Evolutionary conservation across 2,329 filamentous ascomycete species (phyloP).

Genomic region (Exophiala aquamarina): DNA sequence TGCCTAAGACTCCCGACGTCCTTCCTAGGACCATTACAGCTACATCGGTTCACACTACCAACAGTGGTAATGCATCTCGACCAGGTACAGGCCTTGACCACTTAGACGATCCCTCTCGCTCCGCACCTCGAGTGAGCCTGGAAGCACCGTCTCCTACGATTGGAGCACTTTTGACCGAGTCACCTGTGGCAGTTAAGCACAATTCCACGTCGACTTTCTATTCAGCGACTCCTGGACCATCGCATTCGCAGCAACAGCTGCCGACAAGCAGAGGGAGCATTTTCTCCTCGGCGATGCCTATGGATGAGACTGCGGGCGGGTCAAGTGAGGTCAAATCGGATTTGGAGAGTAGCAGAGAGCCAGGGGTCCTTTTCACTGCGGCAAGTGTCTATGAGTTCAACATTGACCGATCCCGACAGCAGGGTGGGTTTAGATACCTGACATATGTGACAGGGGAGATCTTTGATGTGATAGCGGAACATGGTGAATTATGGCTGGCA

Average conservation of each 20-base stretch:
- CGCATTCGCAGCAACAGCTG: constrained; percentile 51
- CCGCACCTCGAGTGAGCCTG: constrained; percentile 44
- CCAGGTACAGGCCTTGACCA: constrained; percentile 24
- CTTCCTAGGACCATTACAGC: constrained; percentile 9
- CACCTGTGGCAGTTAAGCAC: constrained; percentile 20
- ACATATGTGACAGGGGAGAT: constrained; percentile 95
- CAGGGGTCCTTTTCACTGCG: constrained; percentile 80
- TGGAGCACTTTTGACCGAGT: constrained; percentile 17
- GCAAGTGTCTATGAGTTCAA: constrained; percentile 97
- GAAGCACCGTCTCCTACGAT: constrained; percentile 44
- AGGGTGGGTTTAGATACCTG: constrained; percentile 93
- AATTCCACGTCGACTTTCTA: constrained; percentile 32
- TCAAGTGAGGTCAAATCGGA: constrained; percentile 39
- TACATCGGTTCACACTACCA: constrained; percentile 17
- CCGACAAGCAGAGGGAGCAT: constrained; percentile 57
- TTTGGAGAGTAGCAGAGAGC: constrained; percentile 42
- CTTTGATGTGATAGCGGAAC: constrained; percentile 90
- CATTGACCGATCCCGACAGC: constrained; percentile 85
- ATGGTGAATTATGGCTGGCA: constrained; percentile 95
- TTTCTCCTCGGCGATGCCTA: constrained; percentile 83
- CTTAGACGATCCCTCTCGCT: constrained; percentile 25
- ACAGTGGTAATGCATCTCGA: constrained; percentile 18
- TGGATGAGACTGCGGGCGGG: constrained; percentile 49
- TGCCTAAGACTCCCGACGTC: constrained; percentile 17
- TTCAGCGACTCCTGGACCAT: constrained; percentile 29